These are phyloP conservation scores for Lactuca saligna DNA, from an alignment of 129 eudicot genomes.

Conservation along the genomic window DNA sequence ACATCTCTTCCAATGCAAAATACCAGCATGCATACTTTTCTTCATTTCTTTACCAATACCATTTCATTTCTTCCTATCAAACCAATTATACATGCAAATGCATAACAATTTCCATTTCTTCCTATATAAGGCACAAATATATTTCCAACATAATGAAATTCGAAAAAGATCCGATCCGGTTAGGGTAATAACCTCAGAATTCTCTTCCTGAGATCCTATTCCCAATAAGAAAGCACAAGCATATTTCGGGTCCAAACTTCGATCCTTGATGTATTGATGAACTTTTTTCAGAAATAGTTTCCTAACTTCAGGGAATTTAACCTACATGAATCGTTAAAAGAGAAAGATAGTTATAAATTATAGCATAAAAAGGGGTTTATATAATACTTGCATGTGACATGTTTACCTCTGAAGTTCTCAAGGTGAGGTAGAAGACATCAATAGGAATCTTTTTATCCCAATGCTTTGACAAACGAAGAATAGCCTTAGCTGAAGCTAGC, in stretches of 20 bases:
- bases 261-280: slow-evolving; percentile 94
- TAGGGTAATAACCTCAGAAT: slow-evolving; percentile 30
- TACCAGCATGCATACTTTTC: background rate
- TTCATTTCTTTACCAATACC: no score
- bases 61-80: background rate
- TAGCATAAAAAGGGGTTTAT: background rate
- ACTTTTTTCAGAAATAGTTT: slow-evolving; percentile 65
- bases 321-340: slow-evolving; percentile 37
- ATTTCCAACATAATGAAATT: slow-evolving; percentile 15
- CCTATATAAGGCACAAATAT: background rate
- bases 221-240: slow-evolving; percentile 82
- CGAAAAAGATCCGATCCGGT: slow-evolving; percentile 10
- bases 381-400: background rate
- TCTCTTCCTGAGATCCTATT: slow-evolving; percentile 57
- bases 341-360: background rate
- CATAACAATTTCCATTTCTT: no score
- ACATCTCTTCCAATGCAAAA: background rate
- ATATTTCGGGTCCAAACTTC: slow-evolving; percentile 85
- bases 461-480: slow-evolving; percentile 87
- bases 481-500: slow-evolving; percentile 90
- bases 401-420: slow-evolving; percentile 80
- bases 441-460: slow-evolving; percentile 84
- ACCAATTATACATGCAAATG: background rate
- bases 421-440: slow-evolving; percentile 68
- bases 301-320: slow-evolving; percentile 67